A percentile compares a stretch with the other conserved stretches of the same genome.
phyloP scores from a whole-genome alignment of 768 basidiomycete species.

The Suillus placidus region DNA sequence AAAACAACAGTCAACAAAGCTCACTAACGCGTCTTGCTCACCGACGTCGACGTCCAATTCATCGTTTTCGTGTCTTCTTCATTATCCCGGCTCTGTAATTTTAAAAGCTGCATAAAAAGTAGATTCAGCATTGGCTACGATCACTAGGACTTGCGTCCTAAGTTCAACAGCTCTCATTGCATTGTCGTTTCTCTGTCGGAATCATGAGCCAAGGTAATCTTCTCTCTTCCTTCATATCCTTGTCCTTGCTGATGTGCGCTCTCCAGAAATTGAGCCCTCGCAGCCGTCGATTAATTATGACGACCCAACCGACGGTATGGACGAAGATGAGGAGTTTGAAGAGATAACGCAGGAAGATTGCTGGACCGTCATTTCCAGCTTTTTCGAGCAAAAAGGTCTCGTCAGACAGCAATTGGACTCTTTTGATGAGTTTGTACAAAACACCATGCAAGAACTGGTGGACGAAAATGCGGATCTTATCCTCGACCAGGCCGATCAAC shows the following conservation, averaged over 20 bases:
- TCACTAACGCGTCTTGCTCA: conserved; percentile 26
- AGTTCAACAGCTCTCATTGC: conserved; percentile 7
- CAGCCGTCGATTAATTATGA: conserved; percentile 59
- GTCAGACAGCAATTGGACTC: conserved; percentile 97
- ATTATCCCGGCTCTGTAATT: background rate
- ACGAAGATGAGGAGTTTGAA: conserved; percentile 62
- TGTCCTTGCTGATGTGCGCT: conserved; percentile 37
- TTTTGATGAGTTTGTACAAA: conserved; percentile 98
- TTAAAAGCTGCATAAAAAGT: background rate
- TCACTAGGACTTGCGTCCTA: background rate
- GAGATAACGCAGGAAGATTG: conserved; percentile 92
- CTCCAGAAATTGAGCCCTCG: conserved; percentile 48
- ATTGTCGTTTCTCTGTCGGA: conserved; percentile 1
- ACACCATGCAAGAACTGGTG: conserved; percentile 98
- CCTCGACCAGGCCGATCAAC: conserved; percentile 94
- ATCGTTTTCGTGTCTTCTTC: conserved; percentile 20
- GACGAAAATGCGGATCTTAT: conserved; percentile 97
- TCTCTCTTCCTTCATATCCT: conserved; percentile 21
- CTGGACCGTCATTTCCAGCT: conserved; percentile 94
- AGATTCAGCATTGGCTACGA: background rate
- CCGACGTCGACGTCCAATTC: conserved; percentile 23
- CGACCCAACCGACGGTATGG: conserved; percentile 57
- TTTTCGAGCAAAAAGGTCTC: conserved; percentile 96
- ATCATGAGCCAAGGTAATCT: conserved; percentile 37
- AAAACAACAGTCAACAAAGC: conserved; percentile 31